Evolutionary conservation across 73 alveolate genomes (phyloP).

Genomic region (Paramecium pentaurelia): DNA sequence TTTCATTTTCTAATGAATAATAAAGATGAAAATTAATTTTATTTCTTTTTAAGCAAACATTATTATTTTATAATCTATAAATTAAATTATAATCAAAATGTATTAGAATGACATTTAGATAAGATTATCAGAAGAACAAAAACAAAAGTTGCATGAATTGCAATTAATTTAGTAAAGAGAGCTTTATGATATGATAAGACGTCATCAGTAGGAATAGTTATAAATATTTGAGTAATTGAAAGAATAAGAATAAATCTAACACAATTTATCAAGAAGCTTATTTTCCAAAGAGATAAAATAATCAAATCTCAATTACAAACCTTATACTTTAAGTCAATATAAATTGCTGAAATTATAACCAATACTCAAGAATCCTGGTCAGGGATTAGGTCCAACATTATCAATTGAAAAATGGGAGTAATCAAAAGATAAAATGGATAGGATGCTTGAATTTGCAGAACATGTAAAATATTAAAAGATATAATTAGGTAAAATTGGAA

Average conservation of each 20-base stretch:
- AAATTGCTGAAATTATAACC: background rate
- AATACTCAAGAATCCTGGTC: background rate
- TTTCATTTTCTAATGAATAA: background rate
- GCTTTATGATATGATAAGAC: background rate
- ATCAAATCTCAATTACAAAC: background rate
- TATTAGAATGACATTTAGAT: background rate
- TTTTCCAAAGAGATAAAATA: background rate
- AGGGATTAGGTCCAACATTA: conserved; percentile 18
- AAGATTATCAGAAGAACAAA: background rate
- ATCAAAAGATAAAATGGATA: background rate
- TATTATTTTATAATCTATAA: background rate
- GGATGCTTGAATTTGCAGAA: conserved; percentile 17
- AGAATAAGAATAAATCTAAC: background rate
- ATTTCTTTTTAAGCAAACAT: too few species aligned
- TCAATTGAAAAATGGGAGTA: background rate
- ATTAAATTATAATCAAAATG: background rate
- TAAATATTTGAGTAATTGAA: background rate
- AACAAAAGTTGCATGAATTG: background rate
- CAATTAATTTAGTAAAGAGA: background rate
- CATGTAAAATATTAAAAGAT: background rate
- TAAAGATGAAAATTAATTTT: background rate
- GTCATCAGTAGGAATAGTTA: background rate
- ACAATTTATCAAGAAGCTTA: background rate
- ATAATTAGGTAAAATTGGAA: background rate
- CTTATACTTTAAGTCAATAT: background rate